Evolutionary conservation across 192 early-diverging fungal genomes (phyloP).

Genomic region (Entophlyctis luteolus): DNA sequence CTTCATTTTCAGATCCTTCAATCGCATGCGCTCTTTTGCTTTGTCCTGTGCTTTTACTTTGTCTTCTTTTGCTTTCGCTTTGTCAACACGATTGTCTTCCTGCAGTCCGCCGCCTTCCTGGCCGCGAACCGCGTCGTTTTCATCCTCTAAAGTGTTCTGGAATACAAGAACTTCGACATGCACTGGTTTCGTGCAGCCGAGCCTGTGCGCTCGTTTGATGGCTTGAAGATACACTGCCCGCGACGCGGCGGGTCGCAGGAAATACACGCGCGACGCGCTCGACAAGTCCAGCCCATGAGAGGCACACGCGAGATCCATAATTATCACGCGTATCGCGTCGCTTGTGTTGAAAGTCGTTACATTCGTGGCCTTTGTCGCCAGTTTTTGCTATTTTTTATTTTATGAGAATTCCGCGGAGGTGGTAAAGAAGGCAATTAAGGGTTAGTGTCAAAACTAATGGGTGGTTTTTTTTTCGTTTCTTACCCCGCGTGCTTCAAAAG

Average conservation of each 20-base stretch:
- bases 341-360: constrained; percentile 65
- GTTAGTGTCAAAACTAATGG: neutral
- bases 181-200: constrained; percentile 64
- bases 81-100: neutral
- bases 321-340: constrained; percentile 38
- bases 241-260: constrained; percentile 59
- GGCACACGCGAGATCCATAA: constrained; percentile 57
- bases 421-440: neutral
- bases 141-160: constrained; percentile 54
- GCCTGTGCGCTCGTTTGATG: constrained; percentile 79
- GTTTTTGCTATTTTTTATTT: constrained; percentile 21
- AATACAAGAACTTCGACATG: constrained; percentile 60
- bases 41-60: neutral
- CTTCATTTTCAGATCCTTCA: constrained; percentile 20
- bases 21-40: no score
- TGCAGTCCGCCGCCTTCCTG: neutral
- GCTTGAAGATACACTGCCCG: constrained; percentile 72
- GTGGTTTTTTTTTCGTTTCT: constrained; percentile 27
- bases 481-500: constrained; percentile 43
- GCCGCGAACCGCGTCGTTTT: no score
- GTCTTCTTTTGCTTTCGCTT: neutral
- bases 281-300: constrained; percentile 79
- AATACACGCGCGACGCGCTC: constrained; percentile 56
- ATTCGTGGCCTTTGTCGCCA: constrained; percentile 40
- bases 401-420: neutral